Base-by-base conservation (phyloP, 352 stramenopile genomes). In the Hyaloperonospora arabidopsidis region DNA sequence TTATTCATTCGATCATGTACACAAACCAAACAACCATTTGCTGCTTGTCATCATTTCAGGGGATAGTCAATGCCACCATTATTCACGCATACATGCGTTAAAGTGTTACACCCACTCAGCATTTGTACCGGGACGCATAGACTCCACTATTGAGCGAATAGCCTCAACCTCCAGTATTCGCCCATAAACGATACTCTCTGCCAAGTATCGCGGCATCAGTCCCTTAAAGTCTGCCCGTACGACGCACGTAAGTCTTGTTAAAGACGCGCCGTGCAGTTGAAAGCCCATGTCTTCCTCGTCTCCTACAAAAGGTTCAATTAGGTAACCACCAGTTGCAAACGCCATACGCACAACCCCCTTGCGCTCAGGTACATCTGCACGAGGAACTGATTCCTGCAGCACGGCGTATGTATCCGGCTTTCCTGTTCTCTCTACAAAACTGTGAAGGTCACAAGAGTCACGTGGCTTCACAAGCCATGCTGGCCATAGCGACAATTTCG, bases 371-470 rank as follows among this genome's bases (percentile, higher is more conserved):
- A 89, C 76, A 45, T 89, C 79, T 2, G 73, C 60, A 19, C 77
- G 73, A 12, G 74, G 71, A 29, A 89, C 79, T 23, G 73, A 85
- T 53, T 89, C 72, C 55, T 86, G 72, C 21, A 87, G 51, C 52
- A 90, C 77, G 0, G 62, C 77, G 49, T 78, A 87, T 13, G 79
- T 90, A 47, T 87, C 65, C 6, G 50, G 55, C 13, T 65, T 64
- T n/a, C 76, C 75, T 3, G 79, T 88, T 38, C 81, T 81, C 25
- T 82, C 69, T 21, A 90, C 72, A 43, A 90, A 90, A 47, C 74
- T 85, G 52, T 85, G 72, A n/a, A 90, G 63, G 51, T 90, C 79
- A 52, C 79, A 90, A 44, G 79, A 88, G 52, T 90, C 79, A 12
- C 79, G 75, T 21, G 79, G 79, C 35, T 87, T 90, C 25, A 90